Conservation (phyloP, 306 rosid genomes). For the Abrus pulchellus region DNA sequence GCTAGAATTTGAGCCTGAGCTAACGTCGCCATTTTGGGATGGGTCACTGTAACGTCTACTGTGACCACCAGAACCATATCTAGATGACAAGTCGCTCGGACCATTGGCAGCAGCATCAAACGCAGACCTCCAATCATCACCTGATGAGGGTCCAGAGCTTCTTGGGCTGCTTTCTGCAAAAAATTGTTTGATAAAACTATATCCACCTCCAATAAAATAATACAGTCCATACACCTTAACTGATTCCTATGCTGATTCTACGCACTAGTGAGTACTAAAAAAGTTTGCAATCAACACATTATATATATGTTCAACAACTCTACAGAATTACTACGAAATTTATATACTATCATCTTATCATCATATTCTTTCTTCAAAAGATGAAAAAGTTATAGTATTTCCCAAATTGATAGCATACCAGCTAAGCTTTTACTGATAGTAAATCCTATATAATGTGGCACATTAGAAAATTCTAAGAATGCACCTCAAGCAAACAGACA, state of each 20-base stretch:
- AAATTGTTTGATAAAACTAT: conserved; percentile 27
- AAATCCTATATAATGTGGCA: background rate
- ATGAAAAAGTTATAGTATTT: conserved; percentile 29
- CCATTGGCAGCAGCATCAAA: conserved; percentile 72
- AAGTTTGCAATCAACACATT: conserved; percentile 12
- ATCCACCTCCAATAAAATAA: conserved; percentile 14
- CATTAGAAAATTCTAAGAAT: conserved; percentile 36
- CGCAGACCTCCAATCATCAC: conserved; percentile 70
- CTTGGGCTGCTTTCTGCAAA: conserved; percentile 61
- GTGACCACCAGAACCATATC: conserved; percentile 64
- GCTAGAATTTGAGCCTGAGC: conserved; percentile 57
- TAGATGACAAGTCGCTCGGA: conserved; percentile 53
- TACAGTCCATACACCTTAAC: conserved; percentile 16
- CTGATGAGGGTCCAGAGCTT: conserved; percentile 52
- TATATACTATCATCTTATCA: background rate
- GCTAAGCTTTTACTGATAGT: conserved; percentile 26
- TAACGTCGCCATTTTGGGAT: conserved; percentile 61
- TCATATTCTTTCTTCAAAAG: background rate
- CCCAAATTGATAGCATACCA: conserved; percentile 15
- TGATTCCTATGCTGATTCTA: conserved; percentile 28
- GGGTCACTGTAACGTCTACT: conserved; percentile 67
- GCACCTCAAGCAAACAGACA: conserved; percentile 31
- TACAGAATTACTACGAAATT: conserved; percentile 13
- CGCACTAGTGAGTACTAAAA: background rate
- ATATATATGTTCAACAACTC: conserved; percentile 5